Base-by-base conservation (phyloP, 2,329 filamentous ascomycete genomes). In the Saccharata proteae region DNA sequence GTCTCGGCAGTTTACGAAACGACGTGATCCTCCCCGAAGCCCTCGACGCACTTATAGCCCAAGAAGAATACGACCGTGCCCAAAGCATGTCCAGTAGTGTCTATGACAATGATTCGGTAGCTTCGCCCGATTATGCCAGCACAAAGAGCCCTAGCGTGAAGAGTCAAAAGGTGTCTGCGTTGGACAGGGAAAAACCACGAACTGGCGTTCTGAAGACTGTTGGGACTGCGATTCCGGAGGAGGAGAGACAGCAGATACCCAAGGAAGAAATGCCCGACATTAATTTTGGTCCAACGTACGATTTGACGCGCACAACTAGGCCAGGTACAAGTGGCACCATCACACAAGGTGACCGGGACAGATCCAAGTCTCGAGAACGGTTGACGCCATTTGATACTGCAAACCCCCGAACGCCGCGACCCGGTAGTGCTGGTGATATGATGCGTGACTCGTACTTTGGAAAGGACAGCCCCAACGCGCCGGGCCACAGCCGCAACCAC, bases 201-300 rank as follows among this genome's bases (percentile, higher is more conserved):
- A 79, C 80, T 40, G 86, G 86, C 29, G 75, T 86, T 5, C 62
- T 88, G 49, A 85, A 79, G 50, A 84, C 80, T 2, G 76, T 86
- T 8, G 85, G 83, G 24, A 56, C n/a, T n/a, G 29, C 30, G 12
- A 30, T 28, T n/a, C 25, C 31, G 4, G 29, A 32, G 17, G 34
- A 32, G 28, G 44, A 54, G 26, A 49, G 55, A 24, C 48, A 57
- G 21, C 40, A 49, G 14, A 47, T 46, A 18, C 31, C 35, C 6
- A n/a, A n/a, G n/a, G 35, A 38, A n/a, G 18, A 29, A 16, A 74
- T 93, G 38, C 82, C 83, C 1, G 59, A 68, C 4, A 71, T 93
- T 39, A 77, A 94, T 52, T 94, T 94, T 56, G 88, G 88, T 0
- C 83, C 78, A 5, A 93, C 86, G 0, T 60, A 82, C 43, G 77